A percentile compares a stretch with the other conserved stretches of the same genome.
These are phyloP conservation scores for Dendrobium catenatum DNA, from an alignment of 106 monocot species.

Conservation along the genomic window DNA sequence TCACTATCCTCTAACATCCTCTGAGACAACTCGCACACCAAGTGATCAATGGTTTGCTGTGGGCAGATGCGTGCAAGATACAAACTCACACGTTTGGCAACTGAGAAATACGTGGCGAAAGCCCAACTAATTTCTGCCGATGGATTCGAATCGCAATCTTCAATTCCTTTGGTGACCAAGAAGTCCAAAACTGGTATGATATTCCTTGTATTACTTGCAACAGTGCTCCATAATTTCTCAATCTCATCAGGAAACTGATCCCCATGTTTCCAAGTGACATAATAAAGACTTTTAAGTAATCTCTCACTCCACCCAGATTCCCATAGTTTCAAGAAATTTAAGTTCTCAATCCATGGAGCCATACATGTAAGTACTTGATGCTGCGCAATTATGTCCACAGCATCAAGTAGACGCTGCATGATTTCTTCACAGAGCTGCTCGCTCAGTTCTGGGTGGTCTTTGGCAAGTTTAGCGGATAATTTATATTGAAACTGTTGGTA, in stretches of 20 bases:
- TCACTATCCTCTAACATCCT: conserved; percentile 86
- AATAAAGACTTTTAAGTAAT: conserved; percentile 90
- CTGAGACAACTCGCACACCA: conserved; percentile 90
- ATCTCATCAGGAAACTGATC: conserved; percentile 99
- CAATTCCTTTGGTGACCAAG: conserved; percentile 89
- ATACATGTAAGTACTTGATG: conserved; percentile 97
- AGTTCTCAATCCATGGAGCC: conserved; percentile 98
- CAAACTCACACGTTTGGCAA: conserved; percentile 91
- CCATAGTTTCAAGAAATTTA: conserved; percentile 74
- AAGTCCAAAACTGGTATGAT: conserved; percentile 92
- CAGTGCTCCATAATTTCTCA: conserved; percentile 97
- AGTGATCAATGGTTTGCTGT: conserved; percentile 92
- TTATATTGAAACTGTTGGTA: conserved; percentile 99
- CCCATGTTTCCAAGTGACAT: conserved; percentile 94
- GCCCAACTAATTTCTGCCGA: conserved; percentile 93
- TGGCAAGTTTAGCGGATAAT: conserved; percentile 87
- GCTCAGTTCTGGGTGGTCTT: conserved; percentile 96
- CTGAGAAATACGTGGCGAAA: conserved; percentile 90
- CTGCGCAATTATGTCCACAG: conserved; percentile 97
- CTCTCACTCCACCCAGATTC: conserved; percentile 98
- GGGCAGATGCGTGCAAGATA: conserved; percentile 98
- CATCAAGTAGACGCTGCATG: conserved; percentile 96
- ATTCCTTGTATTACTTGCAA: conserved; percentile 79
- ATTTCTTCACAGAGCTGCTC: conserved; percentile 90
- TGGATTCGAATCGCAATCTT: conserved; percentile 97